phyloP scores from a whole-genome alignment of 805 yeast species.

The Blastobotrys robertii region DNA sequence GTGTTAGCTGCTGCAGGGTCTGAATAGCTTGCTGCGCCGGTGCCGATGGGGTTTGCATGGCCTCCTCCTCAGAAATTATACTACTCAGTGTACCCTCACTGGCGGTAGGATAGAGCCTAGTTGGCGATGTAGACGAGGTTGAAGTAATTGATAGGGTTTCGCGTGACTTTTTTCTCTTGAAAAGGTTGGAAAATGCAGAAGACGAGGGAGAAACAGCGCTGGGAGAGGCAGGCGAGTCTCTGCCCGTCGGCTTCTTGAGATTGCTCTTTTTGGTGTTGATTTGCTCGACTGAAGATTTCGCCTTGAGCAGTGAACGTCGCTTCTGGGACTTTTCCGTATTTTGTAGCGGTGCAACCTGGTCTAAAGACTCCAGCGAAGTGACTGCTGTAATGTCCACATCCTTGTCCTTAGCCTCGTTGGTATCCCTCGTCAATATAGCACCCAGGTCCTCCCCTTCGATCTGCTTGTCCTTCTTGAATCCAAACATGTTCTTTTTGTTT shows the following conservation, averaged over 20 bases:
- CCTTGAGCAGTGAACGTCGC: slow-evolving; percentile 11
- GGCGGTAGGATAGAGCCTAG: background rate
- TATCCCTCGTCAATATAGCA: slow-evolving; percentile 6
- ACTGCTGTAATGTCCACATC: too few relatives aligned
- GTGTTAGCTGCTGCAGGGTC: too few relatives aligned
- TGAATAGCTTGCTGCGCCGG: too few relatives aligned
- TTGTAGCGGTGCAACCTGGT: background rate
- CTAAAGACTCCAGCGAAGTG: too few relatives aligned
- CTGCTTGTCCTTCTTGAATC: slow-evolving; percentile 1
- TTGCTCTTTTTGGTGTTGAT: slow-evolving; percentile 1
- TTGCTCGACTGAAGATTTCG: slow-evolving; percentile 18
- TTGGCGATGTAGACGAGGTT: too few relatives aligned
- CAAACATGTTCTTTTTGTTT: background rate
- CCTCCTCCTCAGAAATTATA: too few relatives aligned
- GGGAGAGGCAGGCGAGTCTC: background rate
- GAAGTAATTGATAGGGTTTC: slow-evolving; percentile 2
- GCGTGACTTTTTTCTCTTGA: slow-evolving; percentile 10
- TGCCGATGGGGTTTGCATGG: too few relatives aligned
- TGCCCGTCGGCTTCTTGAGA: slow-evolving; percentile 3
- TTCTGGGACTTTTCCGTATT: background rate
- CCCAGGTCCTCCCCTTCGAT: slow-evolving; percentile 13
- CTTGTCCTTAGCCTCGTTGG: background rate
- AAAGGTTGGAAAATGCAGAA: slow-evolving; percentile 13
- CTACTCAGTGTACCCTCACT: too few relatives aligned
- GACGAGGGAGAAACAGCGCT: slow-evolving; percentile 2